A percentile compares a stretch with the other conserved stretches of the same genome.
phyloP scores from a whole-genome alignment of 2,329 filamentous ascomycete genomes.

The Xylariaceae sp. region DNA sequence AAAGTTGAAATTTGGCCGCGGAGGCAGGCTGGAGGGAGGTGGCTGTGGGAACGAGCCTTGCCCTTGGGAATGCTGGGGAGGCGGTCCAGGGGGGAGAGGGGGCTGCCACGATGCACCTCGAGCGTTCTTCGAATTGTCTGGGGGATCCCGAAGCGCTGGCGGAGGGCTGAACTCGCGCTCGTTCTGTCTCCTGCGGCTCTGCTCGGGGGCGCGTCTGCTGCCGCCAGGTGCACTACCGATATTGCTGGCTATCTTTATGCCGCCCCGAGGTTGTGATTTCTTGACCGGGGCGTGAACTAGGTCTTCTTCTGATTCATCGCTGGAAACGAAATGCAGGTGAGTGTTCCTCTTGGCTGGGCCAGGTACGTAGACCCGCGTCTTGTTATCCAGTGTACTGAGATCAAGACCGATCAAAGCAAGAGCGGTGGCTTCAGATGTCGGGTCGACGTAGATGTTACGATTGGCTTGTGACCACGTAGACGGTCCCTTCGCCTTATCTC shows the following conservation, averaged over 20 bases:
- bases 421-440: slow-evolving; percentile 30
- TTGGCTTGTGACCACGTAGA: slow-evolving; percentile 48
- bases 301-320: slow-evolving; percentile 26
- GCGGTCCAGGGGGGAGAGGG: slow-evolving; percentile 18
- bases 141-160: slow-evolving; percentile 1
- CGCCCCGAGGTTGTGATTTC: slow-evolving; percentile 12
- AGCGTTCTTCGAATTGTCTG: background rate
- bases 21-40: slow-evolving; percentile 15
- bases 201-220: slow-evolving; percentile 2
- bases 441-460: slow-evolving; percentile 41
- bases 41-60: slow-evolving; percentile 10
- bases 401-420: slow-evolving; percentile 25
- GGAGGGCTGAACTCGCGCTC: slow-evolving; percentile 7
- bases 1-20: slow-evolving; percentile 12
- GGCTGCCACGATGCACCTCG: slow-evolving; percentile 13
- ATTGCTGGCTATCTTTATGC: slow-evolving; percentile 22
- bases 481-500: slow-evolving; percentile 19
- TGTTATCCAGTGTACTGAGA: background rate
- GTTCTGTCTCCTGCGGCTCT: slow-evolving; percentile 7
- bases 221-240: slow-evolving; percentile 10
- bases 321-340: slow-evolving; percentile 25
- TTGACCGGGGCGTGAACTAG: slow-evolving; percentile 20
- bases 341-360: slow-evolving; percentile 18
- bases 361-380: slow-evolving; percentile 15
- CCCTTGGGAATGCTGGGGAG: slow-evolving; percentile 8